A percentile compares a stretch with the other conserved stretches of the same genome.
These are phyloP conservation scores for Arthroderma sp. DNA, from an alignment of 2,329 filamentous ascomycete genomes.

Conservation along the genomic window DNA sequence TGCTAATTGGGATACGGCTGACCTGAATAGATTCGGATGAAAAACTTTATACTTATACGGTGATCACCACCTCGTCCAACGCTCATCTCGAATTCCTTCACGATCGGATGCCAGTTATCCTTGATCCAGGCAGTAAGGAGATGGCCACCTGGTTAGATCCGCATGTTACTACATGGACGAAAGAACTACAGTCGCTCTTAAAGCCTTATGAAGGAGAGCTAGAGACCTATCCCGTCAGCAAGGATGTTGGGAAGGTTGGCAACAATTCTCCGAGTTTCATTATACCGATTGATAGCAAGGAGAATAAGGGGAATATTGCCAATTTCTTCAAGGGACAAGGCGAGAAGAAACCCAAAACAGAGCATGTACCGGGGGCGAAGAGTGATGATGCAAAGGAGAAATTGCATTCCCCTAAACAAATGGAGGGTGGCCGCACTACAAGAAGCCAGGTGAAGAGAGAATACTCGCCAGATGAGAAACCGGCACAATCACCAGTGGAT, in stretches of 20 bases:
- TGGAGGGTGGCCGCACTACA: background rate
- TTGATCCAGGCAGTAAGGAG: slow-evolving; percentile 61
- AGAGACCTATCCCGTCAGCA: slow-evolving; percentile 73
- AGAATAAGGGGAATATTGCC: slow-evolving; percentile 86
- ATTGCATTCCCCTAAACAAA: background rate
- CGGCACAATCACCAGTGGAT: slow-evolving; percentile 19
- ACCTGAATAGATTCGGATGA: slow-evolving; percentile 44
- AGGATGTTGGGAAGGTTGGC: slow-evolving; percentile 87
- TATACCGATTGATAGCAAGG: slow-evolving; percentile 66
- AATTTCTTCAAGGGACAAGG: slow-evolving; percentile 62
- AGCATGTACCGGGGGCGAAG: slow-evolving; percentile 20
- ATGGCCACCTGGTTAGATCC: slow-evolving; percentile 73
- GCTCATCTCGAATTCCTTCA: slow-evolving; percentile 75
- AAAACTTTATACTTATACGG: slow-evolving; percentile 75
- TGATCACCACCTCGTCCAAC: slow-evolving; percentile 85
- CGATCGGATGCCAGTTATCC: slow-evolving; percentile 87
- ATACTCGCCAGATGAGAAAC: slow-evolving; percentile 23
- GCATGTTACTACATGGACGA: slow-evolving; percentile 56
- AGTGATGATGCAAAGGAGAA: slow-evolving; percentile 1
- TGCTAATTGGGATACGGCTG: background rate
- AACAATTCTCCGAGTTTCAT: slow-evolving; percentile 79
- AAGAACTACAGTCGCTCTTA: slow-evolving; percentile 65
- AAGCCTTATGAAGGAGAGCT: slow-evolving; percentile 67
- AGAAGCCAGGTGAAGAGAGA: slow-evolving; percentile 11
- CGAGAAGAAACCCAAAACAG: slow-evolving; percentile 19